Base-by-base conservation (phyloP, 306 rosid species). In the Castanopsis chinensis region DNA sequence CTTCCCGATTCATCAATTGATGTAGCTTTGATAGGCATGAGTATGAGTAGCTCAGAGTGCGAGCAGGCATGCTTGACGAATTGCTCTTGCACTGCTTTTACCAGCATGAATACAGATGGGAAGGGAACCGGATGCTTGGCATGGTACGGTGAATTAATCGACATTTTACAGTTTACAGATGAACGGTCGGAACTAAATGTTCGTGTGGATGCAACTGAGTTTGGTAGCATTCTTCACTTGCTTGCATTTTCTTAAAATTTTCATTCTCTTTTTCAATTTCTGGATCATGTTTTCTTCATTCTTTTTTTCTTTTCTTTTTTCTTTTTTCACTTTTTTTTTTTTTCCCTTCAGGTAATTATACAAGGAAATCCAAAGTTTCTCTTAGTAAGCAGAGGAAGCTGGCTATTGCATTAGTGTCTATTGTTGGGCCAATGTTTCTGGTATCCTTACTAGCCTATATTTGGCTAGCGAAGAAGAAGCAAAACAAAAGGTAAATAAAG, bases 51-150 rank as follows among this genome's bases (percentile, higher is more conserved):
- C 5, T 72, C 43, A 19, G 21, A 23, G 3, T 87, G 88, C 57
- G 13, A 19, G 63, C 52, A 30, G 8, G 25, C 14, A 53, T 87
- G 87, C 64, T 61, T 76, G 17, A 33, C 27, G n/a, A 78, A 84
- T 21, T 87, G 90, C 52, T 58, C 80, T 53, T 87, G 87, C 70
- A 3, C 52, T 15, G 90, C 88, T 13, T 84, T 58, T 64, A 77
- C 75, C 1, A 75, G 41, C 75, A 67, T 81, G 32, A 59, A 59
- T 3, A 73, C 58, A n/a, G 74, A 77, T 11, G 75, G 69, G 10
- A 51, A 14, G 11, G 75, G 69, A 19, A 67, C 49, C 33, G 75
- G 69, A 15, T 84, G 90, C 55, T 79, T 87, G 75, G 59, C 71
- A 15, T 84, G 85, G 85, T 78, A 71, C 51, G 37, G 77, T 30